Base-by-base conservation (phyloP, 2,329 filamentous ascomycete genomes). In the Aureobasidium vineae region DNA sequence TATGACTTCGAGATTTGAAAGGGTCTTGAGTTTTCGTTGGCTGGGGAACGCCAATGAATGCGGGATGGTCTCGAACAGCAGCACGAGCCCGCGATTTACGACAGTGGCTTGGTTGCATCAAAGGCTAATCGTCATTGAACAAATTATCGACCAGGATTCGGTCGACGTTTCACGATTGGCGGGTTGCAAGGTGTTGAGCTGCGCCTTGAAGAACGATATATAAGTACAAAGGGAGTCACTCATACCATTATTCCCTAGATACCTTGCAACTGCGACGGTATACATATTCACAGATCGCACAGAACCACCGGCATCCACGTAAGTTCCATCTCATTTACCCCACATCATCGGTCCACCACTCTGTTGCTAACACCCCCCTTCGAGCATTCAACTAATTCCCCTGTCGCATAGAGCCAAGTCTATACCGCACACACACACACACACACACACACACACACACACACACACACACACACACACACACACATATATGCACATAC, bases 101-200 rank as follows among this genome's bases (percentile, higher is more conserved):
- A 59, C 38, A 59, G 54, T 59, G 54, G 54, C 54, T 59, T 59
- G 54, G 15, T n/a, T 33, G 50, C 28, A 36, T 53, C 31, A 36
- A 57, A 57, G 54, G 36, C 38, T 21, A 59, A 43, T 59, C 54
- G 54, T 59, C 54, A 59, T 59, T 45, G 54, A 43, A 59, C 23
- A 40, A 41, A 33, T 45, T 43, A 33, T 45, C 36, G 23, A 45
- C 54, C 54, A 40, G 40, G 54, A 26, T 40, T 31, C 23, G 53
- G 23, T 59, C 21, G 40, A 31, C 23, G 54, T 59, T 45, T 38
- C 26, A 26, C 1, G 26, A 43, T 57, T 23, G 6, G 54, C 36
- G 38, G 54, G 13, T 40, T 26, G 52, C 33, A 38, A 36, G 38
- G 53, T 57, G 53, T 40, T 5, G 33, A 53, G 54, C 54, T 57